Evolutionary conservation across 2,329 filamentous ascomycete species (phyloP), one percentile per base, ranked within the genome.

Genomic region (Aspergillus felis): DNA sequence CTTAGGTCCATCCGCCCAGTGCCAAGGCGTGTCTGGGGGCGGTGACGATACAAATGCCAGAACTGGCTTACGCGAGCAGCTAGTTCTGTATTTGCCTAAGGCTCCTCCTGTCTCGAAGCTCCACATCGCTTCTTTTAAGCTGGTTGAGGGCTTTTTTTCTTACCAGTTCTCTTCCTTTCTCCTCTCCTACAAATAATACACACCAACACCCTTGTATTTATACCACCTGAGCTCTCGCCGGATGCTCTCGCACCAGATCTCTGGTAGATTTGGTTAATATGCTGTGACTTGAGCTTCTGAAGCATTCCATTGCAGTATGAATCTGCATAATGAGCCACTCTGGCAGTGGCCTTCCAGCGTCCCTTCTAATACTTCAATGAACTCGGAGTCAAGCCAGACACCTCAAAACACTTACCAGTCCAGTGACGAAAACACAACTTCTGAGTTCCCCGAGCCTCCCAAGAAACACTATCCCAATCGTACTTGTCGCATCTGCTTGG

Each of bases 401-500:
- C 44, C 58, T 53, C 57, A 57, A 58, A 35, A 59, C 35, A 44
- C 57, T 47, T 54, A 51, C 50, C 50, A 61, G 50, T 48, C 60
- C 47, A 50, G 58, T 57, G 57, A 63, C n/a, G 35, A 62, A 24
- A 53, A 46, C 20, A 50, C 53, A 35, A 59, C 57, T 35, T 59
- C 61, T 38, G 32, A 17, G 17, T 17, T 4, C 42, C 65, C 62
- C 27, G 63, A 61, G 20, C 68, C 68, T 53, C 65, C 68, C 20
- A 67, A 72, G 55, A 78, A 68, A 51, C 83, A 84, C 60, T 93
- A 90, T 72, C 83, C 84, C 41, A 82, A 89, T 27, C 83, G 91
- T 63, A 89, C 86, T 60, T 97, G 93, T 75, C 88, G 93, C 57
- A 97, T 97, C 62, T 97, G 93, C 71, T 81, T 96, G 44, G 93